phyloP scores from a whole-genome alignment of 768 basidiomycete species.

The Leccinum longicurvipes region DNA sequence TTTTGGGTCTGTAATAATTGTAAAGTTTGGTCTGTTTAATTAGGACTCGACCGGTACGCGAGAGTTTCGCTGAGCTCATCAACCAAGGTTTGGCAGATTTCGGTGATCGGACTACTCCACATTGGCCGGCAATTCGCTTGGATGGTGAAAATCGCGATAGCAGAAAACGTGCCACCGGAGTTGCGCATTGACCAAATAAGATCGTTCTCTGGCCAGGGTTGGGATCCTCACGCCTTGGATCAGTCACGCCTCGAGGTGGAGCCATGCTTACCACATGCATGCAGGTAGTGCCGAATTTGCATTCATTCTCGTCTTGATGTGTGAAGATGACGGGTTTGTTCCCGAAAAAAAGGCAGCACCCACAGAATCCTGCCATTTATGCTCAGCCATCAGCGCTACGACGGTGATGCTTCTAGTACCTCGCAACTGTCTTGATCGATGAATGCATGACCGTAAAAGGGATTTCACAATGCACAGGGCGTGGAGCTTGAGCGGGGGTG shows the following conservation, averaged over 20 bases:
- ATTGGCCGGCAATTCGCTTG: slow-evolving; percentile 22
- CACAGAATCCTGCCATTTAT: slow-evolving; percentile 23
- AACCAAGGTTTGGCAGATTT: slow-evolving; percentile 24
- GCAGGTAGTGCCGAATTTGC: slow-evolving; percentile 27
- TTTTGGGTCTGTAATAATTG: slow-evolving; percentile 8
- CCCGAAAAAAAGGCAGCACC: slow-evolving; percentile 19
- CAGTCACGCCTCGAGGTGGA: slow-evolving; percentile 36
- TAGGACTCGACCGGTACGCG: slow-evolving; percentile 5
- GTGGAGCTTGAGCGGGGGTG: slow-evolving; percentile 29
- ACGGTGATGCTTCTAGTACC: slow-evolving; percentile 13
- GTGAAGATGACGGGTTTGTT: slow-evolving; percentile 12
- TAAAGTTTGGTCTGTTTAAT: slow-evolving; percentile 26
- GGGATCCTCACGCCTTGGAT: slow-evolving; percentile 31
- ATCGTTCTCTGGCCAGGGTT: slow-evolving; percentile 16
- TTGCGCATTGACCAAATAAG: slow-evolving; percentile 12
- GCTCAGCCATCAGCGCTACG: slow-evolving; percentile 18
- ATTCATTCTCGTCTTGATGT: slow-evolving; percentile 28
- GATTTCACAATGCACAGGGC: slow-evolving; percentile 27
- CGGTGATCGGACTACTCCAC: slow-evolving; percentile 28
- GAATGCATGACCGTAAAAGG: slow-evolving; percentile 8
- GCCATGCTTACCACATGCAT: slow-evolving; percentile 33
- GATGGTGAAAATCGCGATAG: slow-evolving; percentile 12
- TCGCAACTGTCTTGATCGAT: slow-evolving; percentile 18
- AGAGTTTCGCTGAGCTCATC: slow-evolving; percentile 29
- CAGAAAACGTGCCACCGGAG: slow-evolving; percentile 19